A percentile compares a stretch with the other conserved stretches of the same genome.
Evolutionary conservation across 1,284 basidiomycete genomes (phyloP).

Genomic region (Thelephora terrestris): DNA sequence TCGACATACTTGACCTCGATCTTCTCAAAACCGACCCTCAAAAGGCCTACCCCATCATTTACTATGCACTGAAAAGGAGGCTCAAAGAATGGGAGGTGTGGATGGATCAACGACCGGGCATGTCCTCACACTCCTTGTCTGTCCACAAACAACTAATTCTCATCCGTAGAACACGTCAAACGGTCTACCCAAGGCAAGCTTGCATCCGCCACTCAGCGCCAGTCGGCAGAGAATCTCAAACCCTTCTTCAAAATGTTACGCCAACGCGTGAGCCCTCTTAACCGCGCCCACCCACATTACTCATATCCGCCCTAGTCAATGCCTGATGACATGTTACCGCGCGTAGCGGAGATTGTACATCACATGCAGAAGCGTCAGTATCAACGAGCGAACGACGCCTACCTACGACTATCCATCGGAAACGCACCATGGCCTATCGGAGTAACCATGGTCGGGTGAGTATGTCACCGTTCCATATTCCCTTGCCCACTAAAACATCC

Average conservation of each 20-base stretch:
- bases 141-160: conserved; percentile 5
- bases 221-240: conserved; percentile 94
- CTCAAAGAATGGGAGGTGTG: conserved; percentile 95
- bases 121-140: conserved; percentile 12
- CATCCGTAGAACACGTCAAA: conserved; percentile 57
- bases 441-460: conserved; percentile 95
- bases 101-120: conserved; percentile 86
- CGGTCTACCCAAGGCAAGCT: conserved; percentile 86
- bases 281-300: conserved; percentile 2
- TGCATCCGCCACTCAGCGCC: conserved; percentile 90
- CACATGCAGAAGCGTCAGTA: conserved; percentile 95
- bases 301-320: conserved; percentile 44
- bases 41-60: conserved; percentile 95
- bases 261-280: conserved; percentile 52
- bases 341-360: conserved; percentile 93
- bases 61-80: conserved; percentile 88
- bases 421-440: conserved; percentile 99
- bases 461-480: conserved; percentile 10
- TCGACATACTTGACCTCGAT: conserved; percentile 63
- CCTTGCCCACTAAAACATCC: neutral
- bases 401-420: conserved; percentile 92
- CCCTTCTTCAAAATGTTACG: conserved; percentile 89
- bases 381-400: conserved; percentile 92
- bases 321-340: conserved; percentile 76
- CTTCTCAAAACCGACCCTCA: conserved; percentile 91